Percentiles rank a stretch among this genome's conserved stretches.
Conservation (phyloP, 2,329 filamentous ascomycete species). For the Penicillium sp. region DNA sequence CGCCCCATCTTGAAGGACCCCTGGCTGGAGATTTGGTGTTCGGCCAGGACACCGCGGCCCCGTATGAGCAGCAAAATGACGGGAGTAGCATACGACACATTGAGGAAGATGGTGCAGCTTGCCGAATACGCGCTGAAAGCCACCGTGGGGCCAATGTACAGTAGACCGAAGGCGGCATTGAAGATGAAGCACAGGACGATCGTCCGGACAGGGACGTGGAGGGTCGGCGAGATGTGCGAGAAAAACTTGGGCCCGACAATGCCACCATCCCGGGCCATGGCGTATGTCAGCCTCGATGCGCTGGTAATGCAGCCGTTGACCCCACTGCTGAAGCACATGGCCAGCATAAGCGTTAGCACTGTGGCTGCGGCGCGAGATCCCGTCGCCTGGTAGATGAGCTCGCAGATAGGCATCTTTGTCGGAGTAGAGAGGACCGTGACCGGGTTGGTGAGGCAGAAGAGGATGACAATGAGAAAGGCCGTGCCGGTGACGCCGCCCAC, state of each 20-base stretch:
- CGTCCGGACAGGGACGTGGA: constrained; percentile 51
- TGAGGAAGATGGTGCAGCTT: background rate
- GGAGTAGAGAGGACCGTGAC: constrained; percentile 44
- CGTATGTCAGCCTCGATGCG: constrained; percentile 48
- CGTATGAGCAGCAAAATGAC: background rate
- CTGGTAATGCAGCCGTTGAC: constrained; percentile 50
- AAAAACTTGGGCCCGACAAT: constrained; percentile 52
- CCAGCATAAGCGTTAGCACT: constrained; percentile 48
- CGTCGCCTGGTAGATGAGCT: constrained; percentile 54
- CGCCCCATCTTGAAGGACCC: too few species aligned
- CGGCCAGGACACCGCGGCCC: background rate
- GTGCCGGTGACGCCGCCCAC: constrained; percentile 49
- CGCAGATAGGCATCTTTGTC: constrained; percentile 54
- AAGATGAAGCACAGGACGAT: constrained; percentile 45
- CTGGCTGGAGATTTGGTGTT: too few species aligned
- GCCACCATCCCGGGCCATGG: constrained; percentile 51
- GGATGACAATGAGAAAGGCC: constrained; percentile 49
- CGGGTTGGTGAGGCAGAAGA: constrained; percentile 54
- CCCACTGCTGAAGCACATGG: constrained; percentile 48
- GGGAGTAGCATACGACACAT: background rate
- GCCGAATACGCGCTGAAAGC: background rate
- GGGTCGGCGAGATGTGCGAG: constrained; percentile 47
- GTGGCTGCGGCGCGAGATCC: constrained; percentile 46
- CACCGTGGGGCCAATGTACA: background rate
- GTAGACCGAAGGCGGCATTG: background rate